Percentiles rank a stretch among this genome's conserved stretches.
These are phyloP conservation scores for Entomortierella parvispora DNA, from an alignment of 192 early-diverging fungal species.

Conservation along the genomic window DNA sequence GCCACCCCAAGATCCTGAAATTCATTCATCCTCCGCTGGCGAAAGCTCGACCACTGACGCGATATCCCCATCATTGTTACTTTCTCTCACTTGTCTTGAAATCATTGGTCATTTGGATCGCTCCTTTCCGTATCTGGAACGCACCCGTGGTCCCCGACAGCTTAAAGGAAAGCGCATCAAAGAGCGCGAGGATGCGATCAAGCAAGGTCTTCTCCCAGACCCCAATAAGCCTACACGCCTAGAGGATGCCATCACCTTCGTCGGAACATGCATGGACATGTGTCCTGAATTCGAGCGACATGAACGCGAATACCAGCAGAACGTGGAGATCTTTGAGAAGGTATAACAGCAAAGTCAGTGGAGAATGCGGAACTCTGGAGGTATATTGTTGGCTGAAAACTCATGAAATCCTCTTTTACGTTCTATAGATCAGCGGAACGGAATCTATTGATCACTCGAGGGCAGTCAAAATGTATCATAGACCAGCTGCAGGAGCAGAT, in stretches of 20 bases:
- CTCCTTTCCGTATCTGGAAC: too few species aligned
- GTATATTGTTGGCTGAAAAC: too few species aligned
- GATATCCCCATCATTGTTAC: not conserved
- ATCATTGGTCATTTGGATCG: too few species aligned
- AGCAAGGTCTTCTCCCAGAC: constrained; percentile 67
- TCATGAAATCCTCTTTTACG: too few species aligned
- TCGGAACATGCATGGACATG: constrained; percentile 88
- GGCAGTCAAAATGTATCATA: constrained; percentile 85
- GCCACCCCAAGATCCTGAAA: too few species aligned
- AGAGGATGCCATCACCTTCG: constrained; percentile 74
- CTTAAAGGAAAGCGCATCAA: constrained; percentile 70
- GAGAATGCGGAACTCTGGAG: too few species aligned
- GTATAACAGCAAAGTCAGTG: too few species aligned
- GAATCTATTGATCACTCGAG: constrained; percentile 67
- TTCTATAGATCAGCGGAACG: constrained; percentile 62
- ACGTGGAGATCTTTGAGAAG: constrained; percentile 79
- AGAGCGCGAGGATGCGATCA: constrained; percentile 72
- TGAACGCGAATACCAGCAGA: constrained; percentile 83
- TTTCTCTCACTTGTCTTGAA: not conserved
- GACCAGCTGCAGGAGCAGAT: constrained; percentile 87
- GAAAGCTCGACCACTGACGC: too few species aligned
- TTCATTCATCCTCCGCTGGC: too few species aligned
- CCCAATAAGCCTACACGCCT: constrained; percentile 63
- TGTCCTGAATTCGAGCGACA: constrained; percentile 90
- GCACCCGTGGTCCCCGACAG: constrained; percentile 41